Base-by-base conservation (phyloP, 139 green algal species). In the Picochlorum sp. region DNA sequence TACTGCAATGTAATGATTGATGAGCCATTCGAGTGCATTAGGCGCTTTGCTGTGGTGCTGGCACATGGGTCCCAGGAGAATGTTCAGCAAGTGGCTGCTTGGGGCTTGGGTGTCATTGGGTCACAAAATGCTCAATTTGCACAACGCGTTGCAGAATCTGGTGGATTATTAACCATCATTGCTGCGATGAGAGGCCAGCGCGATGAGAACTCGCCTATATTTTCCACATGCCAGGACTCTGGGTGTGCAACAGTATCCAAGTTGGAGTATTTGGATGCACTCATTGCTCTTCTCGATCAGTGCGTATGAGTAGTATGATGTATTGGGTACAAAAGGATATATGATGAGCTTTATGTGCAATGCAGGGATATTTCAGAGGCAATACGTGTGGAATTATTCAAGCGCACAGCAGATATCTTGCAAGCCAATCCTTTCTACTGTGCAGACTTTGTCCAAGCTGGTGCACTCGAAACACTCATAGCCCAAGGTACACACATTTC, bases 41-140 rank as follows among this genome's bases (percentile, higher is more conserved):
- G 6, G 26, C 6, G 30, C 61, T 15, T 70, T n/a, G 8, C n/a
- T 6, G 24, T 58, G 8, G 49, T 44, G 0, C 47, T 74, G 9
- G 32, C 47, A 18, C 49, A 58, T 28, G n/a, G 49, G 23, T 44
- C 58, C 14, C 30, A 70, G 24, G 2, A 59, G n/a, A 28, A n/a
- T 32, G 61, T 58, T 8, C 16, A 32, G 16, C n/a, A 32, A 14
- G 63, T 62, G 1, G 69, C 69, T 23, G 63, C 56, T 2, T 76
- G 69, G 69, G 24, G 59, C 2, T 52, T 76, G 14, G 69, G 69
- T n/a, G 44, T 41, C 14, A 11, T 58, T 6, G 69, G 69, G 11
- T 16, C 49, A 11, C 50, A 64, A 18, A n/a, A 13, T 15, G 34
- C 50, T 38, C 3, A 13, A 49, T 24, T 24, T 16, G 69, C 61